phyloP scores from a whole-genome alignment of 495 filamentous ascomycete genomes.

The Annulohypoxylon stygium region DNA sequence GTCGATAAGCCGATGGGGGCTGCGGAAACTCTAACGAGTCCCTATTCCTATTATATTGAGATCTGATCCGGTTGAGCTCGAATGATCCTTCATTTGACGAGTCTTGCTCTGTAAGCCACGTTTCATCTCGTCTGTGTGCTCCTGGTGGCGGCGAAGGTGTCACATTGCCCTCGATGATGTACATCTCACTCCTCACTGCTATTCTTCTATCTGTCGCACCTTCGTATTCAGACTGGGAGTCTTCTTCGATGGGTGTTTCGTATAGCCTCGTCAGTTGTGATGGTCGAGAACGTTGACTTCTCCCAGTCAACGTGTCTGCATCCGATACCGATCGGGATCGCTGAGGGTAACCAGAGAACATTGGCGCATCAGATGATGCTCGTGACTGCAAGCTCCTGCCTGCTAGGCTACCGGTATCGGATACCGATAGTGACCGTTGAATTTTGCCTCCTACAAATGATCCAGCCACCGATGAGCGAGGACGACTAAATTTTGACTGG shows the following conservation, averaged over 20 bases:
- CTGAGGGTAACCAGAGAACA: constrained; percentile 13
- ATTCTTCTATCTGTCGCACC: constrained; percentile 18
- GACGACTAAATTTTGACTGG: constrained; percentile 14
- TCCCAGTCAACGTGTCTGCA: constrained; percentile 27
- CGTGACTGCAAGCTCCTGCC: constrained; percentile 25
- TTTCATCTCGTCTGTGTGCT: constrained; percentile 25
- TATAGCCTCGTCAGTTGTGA: constrained; percentile 43
- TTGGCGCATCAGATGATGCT: constrained; percentile 33
- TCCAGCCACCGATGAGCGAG: constrained; percentile 14
- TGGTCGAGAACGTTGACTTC: constrained; percentile 35
- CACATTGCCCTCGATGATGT: constrained; percentile 44
- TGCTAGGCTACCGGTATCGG: constrained; percentile 27
- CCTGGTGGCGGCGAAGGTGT: constrained; percentile 14
- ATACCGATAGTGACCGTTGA: constrained; percentile 36
- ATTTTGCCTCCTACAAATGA: constrained; percentile 27
- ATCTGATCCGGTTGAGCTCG: constrained; percentile 20
- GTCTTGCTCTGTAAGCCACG: constrained; percentile 46
- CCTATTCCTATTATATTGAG: constrained; percentile 5
- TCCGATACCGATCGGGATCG: constrained; percentile 40
- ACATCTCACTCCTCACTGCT: constrained; percentile 43
- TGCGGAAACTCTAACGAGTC: constrained; percentile 28
- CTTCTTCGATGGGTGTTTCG: constrained; percentile 45
- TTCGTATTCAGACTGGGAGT: constrained; percentile 6
- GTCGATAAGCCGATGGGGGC: constrained; percentile 13
- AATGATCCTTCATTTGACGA: constrained; percentile 43